These are phyloP conservation scores for Penicillium polonicum DNA, from an alignment of 2,329 filamentous ascomycete species.

Conservation along the genomic window DNA sequence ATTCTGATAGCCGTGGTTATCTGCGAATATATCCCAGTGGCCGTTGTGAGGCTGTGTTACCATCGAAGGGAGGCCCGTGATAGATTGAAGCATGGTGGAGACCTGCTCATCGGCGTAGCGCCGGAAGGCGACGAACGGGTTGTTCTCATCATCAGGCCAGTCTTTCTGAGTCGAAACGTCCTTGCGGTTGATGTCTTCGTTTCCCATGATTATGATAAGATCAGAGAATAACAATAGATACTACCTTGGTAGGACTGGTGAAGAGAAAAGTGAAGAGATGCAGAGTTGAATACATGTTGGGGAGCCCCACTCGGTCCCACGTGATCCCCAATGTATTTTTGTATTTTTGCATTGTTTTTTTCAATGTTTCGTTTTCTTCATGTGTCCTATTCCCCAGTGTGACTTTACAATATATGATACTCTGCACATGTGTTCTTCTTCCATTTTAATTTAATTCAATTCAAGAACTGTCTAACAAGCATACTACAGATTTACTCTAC, in stretches of 20 bases:
- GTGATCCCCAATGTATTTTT: slow-evolving; percentile 28
- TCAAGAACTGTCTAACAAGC: no score
- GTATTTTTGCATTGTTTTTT: slow-evolving; percentile 1
- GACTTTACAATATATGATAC: not conserved
- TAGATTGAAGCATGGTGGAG: slow-evolving; percentile 53
- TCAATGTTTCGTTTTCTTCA: not conserved
- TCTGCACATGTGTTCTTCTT: not conserved
- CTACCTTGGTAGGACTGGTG: not conserved
- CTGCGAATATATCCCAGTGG: slow-evolving; percentile 37
- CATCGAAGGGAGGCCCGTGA: slow-evolving; percentile 49
- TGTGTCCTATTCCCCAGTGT: not conserved
- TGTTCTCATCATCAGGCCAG: slow-evolving; percentile 40
- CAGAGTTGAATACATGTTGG: slow-evolving; percentile 32
- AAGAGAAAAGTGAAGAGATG: slow-evolving; percentile 16
- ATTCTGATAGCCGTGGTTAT: slow-evolving; percentile 31
- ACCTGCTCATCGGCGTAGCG: slow-evolving; percentile 61
- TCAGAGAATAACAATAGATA: slow-evolving; percentile 4
- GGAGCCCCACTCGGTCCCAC: slow-evolving; percentile 31
- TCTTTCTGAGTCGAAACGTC: slow-evolving; percentile 8
- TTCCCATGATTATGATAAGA: slow-evolving; percentile 24
- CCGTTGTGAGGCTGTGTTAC: slow-evolving; percentile 32
- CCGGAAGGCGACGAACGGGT: slow-evolving; percentile 61
- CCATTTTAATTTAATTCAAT: not conserved
- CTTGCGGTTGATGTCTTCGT: slow-evolving; percentile 21
- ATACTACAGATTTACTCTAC: not conserved